Evolutionary conservation across 345 rosid species (phyloP), one percentile per base, ranked within the genome.

Genomic region (Bruguiera sexangula): DNA sequence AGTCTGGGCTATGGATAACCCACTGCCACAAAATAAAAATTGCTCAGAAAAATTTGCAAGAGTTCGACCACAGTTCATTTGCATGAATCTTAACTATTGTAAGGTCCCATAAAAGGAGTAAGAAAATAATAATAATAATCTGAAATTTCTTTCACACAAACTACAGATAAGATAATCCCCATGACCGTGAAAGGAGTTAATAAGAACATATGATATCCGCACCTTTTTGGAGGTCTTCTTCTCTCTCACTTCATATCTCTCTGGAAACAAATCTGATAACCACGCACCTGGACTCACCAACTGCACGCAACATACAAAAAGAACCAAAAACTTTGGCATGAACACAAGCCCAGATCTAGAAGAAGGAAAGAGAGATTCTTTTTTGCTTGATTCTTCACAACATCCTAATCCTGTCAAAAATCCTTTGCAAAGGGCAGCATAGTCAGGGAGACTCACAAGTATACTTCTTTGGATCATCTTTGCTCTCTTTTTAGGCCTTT

Each of bases 191-290:
- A 58, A 65, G 11, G 50, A 22, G 46, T 36, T 10, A 20, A 36
- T 10, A 20, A 46, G 37, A 74, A 64, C 46, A 10, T 10, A 46
- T 15, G 30, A 57, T 57, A 4, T 19, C 16, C 16, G 65, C 75
- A 93, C 98, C 97, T 88, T 93, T 82, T 90, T 93, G 52, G 97
- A 88, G 66, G 94, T 76, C 79, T 88, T 90, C 84, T 91, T 93
- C 87, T 93, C 98, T 76, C 96, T 83, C 27, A 93, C 97, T 83
- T 90, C 96, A 67, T 93, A 90, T 64, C 96, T 83, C 83, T 93
- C 96, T 61, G 83, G 90, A 75, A 91, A 85, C 30, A 91, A 65
- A 72, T 91, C 97, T 10, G 97, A 84, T 77, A 93, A 74, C 98
- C 97, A 93, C 36, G 88, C 83, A 68, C 98, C 98, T 24, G 97